Percentiles rank a stretch among this genome's conserved stretches.
phyloP scores from a whole-genome alignment of 1,284 basidiomycete genomes.

The Boletus semigastroideus region DNA sequence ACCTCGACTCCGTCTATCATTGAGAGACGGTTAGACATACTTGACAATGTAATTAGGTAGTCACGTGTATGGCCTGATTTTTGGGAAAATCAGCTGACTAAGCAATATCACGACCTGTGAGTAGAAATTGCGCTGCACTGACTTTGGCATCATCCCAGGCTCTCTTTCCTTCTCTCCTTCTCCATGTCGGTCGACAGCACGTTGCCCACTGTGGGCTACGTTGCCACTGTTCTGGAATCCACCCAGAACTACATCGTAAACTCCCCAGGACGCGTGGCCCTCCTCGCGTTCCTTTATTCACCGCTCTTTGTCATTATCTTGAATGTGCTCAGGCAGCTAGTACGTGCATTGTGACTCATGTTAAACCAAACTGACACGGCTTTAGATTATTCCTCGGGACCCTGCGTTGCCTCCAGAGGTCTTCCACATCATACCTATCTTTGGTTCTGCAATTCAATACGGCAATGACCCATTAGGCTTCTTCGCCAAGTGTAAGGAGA shows the following conservation, averaged over 20 bases:
- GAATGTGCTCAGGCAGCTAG: constrained; percentile 63
- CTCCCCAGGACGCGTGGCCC: constrained; percentile 23
- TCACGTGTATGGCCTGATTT: constrained; percentile 32
- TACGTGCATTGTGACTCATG: constrained; percentile 32
- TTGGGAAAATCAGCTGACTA: constrained; percentile 20
- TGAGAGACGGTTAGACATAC: constrained; percentile 2
- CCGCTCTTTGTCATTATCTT: constrained; percentile 50
- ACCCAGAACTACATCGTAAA: constrained; percentile 21
- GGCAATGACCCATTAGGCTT: constrained; percentile 82
- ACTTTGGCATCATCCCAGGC: neutral
- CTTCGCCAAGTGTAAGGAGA: constrained; percentile 74
- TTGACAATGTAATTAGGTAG: neutral
- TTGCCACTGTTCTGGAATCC: constrained; percentile 18
- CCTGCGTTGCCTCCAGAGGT: constrained; percentile 70
- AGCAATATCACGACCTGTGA: constrained; percentile 4
- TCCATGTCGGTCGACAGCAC: constrained; percentile 30
- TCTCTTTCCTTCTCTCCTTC: neutral
- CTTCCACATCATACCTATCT: constrained; percentile 75
- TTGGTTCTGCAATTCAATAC: constrained; percentile 76
- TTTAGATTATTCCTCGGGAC: constrained; percentile 53
- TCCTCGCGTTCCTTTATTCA: constrained; percentile 32
- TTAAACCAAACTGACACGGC: constrained; percentile 6
- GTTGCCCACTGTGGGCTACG: constrained; percentile 25
- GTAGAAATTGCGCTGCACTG: constrained; percentile 5
- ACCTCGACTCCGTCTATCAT: constrained; percentile 21